Percentiles rank a stretch among this genome's conserved stretches.
phyloP scores from a whole-genome alignment of 768 basidiomycete species.

The Hypholoma fasciculare region DNA sequence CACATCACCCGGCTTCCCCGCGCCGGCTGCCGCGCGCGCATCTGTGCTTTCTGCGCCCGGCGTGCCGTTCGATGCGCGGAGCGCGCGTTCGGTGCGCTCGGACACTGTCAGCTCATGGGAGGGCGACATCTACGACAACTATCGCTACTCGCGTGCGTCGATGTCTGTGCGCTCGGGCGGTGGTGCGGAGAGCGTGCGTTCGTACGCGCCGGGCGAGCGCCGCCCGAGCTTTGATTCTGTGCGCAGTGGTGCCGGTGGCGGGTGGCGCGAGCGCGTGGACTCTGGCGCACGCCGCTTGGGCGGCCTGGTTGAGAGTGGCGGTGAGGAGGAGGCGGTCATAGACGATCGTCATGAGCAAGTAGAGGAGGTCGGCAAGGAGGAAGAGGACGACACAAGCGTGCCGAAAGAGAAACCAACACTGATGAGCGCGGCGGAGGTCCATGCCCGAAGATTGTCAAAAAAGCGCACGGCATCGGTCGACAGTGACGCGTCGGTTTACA shows the following conservation, averaged over 20 bases:
- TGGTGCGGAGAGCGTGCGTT: not conserved
- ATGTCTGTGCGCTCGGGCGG: constrained; percentile 1
- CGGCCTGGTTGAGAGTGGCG: not conserved
- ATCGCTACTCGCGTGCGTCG: constrained; percentile 64
- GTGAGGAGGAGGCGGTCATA: not conserved
- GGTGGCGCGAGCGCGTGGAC: not conserved
- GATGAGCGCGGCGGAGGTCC: not conserved
- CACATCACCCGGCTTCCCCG: constrained; percentile 13
- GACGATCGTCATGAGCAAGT: not conserved
- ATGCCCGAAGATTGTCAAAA: not conserved
- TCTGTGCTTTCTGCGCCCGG: not conserved
- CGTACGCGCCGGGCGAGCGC: not conserved
- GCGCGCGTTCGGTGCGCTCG: constrained; percentile 18
- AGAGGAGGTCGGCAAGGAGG: not conserved
- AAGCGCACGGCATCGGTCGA: constrained; percentile 25
- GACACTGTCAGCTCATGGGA: constrained; percentile 49
- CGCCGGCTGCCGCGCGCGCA: not conserved
- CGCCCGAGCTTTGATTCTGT: constrained; percentile 5
- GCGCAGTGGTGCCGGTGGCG: not conserved
- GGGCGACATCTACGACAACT: constrained; percentile 79
- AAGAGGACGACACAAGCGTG: not conserved
- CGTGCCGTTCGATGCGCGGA: not conserved
- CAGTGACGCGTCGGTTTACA: constrained; percentile 36
- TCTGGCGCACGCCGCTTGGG: not conserved
- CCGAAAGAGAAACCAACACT: not conserved